phyloP scores from a whole-genome alignment of 495 filamentous ascomycete species.

The Lophiotrema nucula region DNA sequence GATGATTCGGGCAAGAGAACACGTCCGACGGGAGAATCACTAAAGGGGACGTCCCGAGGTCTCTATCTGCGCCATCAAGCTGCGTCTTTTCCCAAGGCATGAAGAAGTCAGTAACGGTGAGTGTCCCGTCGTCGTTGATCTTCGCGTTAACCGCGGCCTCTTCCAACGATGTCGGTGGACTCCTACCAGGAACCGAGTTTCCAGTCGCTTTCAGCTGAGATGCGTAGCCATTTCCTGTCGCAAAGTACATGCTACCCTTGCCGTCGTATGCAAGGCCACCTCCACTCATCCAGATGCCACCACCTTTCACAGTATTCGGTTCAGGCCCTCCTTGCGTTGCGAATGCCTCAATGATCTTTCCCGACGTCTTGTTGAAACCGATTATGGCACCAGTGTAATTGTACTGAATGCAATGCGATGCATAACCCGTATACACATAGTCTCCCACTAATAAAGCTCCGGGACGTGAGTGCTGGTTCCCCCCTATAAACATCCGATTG shows the following conservation, averaged over 20 bases:
- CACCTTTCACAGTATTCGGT: constrained; percentile 36
- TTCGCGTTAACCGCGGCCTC: constrained; percentile 46
- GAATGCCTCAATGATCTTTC: constrained; percentile 42
- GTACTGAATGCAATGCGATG: constrained; percentile 49
- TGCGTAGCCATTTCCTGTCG: constrained; percentile 49
- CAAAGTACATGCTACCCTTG: constrained; percentile 44
- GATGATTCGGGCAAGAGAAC: constrained; percentile 45
- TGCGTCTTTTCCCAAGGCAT: constrained; percentile 45
- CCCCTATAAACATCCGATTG: constrained; percentile 45
- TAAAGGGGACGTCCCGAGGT: constrained; percentile 46
- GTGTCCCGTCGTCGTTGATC: constrained; percentile 43
- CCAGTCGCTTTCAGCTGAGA: constrained; percentile 39
- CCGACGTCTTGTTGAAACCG: constrained; percentile 48
- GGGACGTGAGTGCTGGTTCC: constrained; percentile 47
- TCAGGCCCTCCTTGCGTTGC: constrained; percentile 43
- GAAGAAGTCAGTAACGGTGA: constrained; percentile 46
- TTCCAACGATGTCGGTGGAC: constrained; percentile 45
- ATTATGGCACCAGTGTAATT: constrained; percentile 52
- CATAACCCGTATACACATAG: constrained; percentile 48
- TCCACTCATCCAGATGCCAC: constrained; percentile 43
- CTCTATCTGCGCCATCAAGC: constrained; percentile 48
- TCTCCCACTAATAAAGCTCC: constrained; percentile 46
- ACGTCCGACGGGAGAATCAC: constrained; percentile 40
- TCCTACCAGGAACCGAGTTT: constrained; percentile 43
- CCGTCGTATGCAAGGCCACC: constrained; percentile 45